These are phyloP conservation scores for Eutypa lata DNA, from an alignment of 2,329 filamentous ascomycete genomes.

Conservation along the genomic window DNA sequence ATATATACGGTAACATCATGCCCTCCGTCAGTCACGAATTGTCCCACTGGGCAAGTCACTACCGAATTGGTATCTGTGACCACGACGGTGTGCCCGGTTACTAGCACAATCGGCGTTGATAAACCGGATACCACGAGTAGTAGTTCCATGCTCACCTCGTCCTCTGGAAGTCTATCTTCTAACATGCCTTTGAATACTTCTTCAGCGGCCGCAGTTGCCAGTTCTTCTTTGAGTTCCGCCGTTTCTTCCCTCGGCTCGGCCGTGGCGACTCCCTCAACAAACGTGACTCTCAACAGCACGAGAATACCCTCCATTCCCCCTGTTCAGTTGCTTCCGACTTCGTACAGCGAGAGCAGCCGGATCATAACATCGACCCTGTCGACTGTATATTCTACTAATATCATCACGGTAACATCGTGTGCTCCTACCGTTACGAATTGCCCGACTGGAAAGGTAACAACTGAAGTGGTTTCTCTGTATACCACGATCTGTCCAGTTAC, in stretches of 20 bases:
- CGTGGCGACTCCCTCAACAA: background rate
- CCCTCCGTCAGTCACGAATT: conserved; percentile 21
- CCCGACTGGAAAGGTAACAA: conserved; percentile 25
- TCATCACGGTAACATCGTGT: conserved; percentile 25
- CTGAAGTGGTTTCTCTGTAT: conserved; percentile 25
- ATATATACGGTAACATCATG: conserved; percentile 25
- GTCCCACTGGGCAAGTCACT: conserved; percentile 21
- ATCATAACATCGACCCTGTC: conserved; percentile 24
- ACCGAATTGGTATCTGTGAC: conserved; percentile 22
- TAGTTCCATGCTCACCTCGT: conserved; percentile 5
- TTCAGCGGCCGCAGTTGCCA: conserved; percentile 2
- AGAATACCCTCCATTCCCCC: conserved; percentile 2
- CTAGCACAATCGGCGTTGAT: conserved; percentile 3
- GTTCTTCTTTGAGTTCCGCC: conserved; percentile 11
- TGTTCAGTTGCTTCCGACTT: conserved; percentile 20
- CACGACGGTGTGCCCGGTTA: conserved; percentile 21
- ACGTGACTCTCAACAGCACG: background rate
- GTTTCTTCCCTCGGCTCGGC: conserved; percentile 11
- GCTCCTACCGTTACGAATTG: conserved; percentile 24
- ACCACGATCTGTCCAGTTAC: conserved; percentile 30
- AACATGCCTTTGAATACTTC: conserved; percentile 7
- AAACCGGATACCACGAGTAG: conserved; percentile 6
- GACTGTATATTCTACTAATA: conserved; percentile 28
- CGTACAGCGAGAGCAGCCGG: conserved; percentile 26
- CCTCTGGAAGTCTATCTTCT: conserved; percentile 4